Percentiles rank a stretch among this genome's conserved stretches.
These are phyloP conservation scores for Corinectria fuckeliana DNA, from an alignment of 2,329 filamentous ascomycete species.

Conservation along the genomic window DNA sequence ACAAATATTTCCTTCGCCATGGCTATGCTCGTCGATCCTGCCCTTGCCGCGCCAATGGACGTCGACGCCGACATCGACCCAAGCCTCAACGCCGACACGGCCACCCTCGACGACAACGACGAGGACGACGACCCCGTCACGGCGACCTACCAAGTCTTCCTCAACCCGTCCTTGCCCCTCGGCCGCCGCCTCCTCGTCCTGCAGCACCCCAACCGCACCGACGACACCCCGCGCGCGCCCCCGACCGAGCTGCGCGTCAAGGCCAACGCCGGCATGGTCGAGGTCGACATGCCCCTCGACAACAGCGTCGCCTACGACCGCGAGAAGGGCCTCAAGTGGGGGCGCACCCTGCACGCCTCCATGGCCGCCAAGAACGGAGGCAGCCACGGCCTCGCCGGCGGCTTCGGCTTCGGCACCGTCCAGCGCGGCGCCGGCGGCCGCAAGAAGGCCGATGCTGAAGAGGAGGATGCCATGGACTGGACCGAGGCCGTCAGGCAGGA, in stretches of 20 bases:
- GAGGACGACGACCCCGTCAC: slow-evolving; percentile 71
- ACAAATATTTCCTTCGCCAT: slow-evolving; percentile 4
- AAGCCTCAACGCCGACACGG: slow-evolving; percentile 5
- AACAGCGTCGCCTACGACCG: slow-evolving; percentile 79
- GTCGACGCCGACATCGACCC: slow-evolving; percentile 32
- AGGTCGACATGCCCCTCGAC: slow-evolving; percentile 88
- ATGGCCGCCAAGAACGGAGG: slow-evolving; percentile 66
- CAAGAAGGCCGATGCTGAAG: slow-evolving; percentile 50
- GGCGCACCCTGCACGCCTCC: slow-evolving; percentile 72
- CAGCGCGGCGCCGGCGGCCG: slow-evolving; percentile 46
- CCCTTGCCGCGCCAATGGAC: slow-evolving; percentile 28
- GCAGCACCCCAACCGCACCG: slow-evolving; percentile 83
- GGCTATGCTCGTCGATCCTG: slow-evolving; percentile 20
- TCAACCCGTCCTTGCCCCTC: slow-evolving; percentile 73
- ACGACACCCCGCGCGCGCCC: slow-evolving; percentile 56
- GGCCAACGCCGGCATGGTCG: slow-evolving; percentile 79
- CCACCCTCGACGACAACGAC: slow-evolving; percentile 24
- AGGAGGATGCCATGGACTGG: slow-evolving; percentile 65
- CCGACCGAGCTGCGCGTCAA: slow-evolving; percentile 84
- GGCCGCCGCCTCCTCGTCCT: slow-evolving; percentile 78
- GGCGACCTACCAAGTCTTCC: slow-evolving; percentile 81
- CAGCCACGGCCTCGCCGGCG: slow-evolving; percentile 73
- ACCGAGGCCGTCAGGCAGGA: slow-evolving; percentile 71
- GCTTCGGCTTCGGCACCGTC: slow-evolving; percentile 68
- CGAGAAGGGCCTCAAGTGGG: slow-evolving; percentile 82